Percentiles rank a stretch among this genome's conserved stretches.
Evolutionary conservation across 192 early-diverging fungal genomes (phyloP).

Genomic region (Umbelopsis sp.): DNA sequence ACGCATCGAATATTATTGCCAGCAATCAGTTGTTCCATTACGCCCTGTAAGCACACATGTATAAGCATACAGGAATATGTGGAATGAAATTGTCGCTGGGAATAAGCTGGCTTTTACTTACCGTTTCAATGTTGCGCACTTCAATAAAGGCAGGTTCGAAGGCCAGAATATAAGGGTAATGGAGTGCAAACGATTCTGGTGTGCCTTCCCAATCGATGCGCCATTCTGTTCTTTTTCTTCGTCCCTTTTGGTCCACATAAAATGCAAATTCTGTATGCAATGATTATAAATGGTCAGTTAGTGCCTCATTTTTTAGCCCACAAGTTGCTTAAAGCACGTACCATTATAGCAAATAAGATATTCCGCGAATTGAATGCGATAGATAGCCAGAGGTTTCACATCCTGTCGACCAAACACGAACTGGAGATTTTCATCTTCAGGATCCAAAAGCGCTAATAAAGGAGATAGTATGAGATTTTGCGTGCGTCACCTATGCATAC

Average conservation of each 20-base stretch:
- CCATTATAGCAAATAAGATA: constrained; percentile 94
- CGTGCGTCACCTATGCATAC: not conserved
- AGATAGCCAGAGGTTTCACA: constrained; percentile 81
- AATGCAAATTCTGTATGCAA: constrained; percentile 82
- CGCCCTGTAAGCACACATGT: constrained; percentile 40
- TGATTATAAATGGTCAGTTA: not conserved
- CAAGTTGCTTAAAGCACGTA: constrained; percentile 30
- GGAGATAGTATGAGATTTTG: not conserved
- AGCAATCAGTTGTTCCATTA: constrained; percentile 55
- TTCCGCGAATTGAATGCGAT: constrained; percentile 75
- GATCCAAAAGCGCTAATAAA: constrained; percentile 67
- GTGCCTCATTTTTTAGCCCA: not conserved
- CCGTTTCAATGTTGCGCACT: constrained; percentile 81
- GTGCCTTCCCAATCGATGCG: constrained; percentile 87
- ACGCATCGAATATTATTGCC: constrained; percentile 64
- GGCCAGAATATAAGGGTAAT: constrained; percentile 86
- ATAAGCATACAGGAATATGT: not conserved
- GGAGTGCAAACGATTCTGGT: constrained; percentile 81
- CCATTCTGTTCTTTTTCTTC: constrained; percentile 69
- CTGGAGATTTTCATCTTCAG: constrained; percentile 74
- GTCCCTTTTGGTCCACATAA: constrained; percentile 87
- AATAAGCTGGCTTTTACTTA: constrained; percentile 58
- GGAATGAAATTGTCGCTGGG: not conserved
- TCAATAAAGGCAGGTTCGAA: constrained; percentile 94
- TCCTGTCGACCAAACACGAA: constrained; percentile 83